Percentiles rank a stretch among this genome's conserved stretches.
These are phyloP conservation scores for Boletus coffeatus DNA, from an alignment of 1,284 basidiomycete genomes.

Conservation along the genomic window DNA sequence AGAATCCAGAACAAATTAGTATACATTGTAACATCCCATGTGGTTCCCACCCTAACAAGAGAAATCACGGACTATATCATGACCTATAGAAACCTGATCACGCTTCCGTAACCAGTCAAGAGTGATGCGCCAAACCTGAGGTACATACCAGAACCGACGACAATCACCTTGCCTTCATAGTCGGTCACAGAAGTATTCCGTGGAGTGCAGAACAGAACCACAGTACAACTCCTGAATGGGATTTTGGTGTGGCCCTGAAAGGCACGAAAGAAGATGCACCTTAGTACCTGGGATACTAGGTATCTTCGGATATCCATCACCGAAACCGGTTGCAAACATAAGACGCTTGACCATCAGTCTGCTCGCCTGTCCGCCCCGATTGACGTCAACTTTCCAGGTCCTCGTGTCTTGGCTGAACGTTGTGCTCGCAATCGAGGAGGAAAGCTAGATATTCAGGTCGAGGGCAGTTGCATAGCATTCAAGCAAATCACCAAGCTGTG, in stretches of 20 bases:
- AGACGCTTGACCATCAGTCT: constrained; percentile 31
- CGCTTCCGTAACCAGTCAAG: not conserved
- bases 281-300: constrained; percentile 25
- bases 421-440: constrained; percentile 19
- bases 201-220: constrained; percentile 34
- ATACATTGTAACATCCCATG: constrained; percentile 24
- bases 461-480: constrained; percentile 31
- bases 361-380: constrained; percentile 20
- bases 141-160: constrained; percentile 15
- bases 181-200: constrained; percentile 28
- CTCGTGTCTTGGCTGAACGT: constrained; percentile 10
- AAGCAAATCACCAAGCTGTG: constrained; percentile 52
- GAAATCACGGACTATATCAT: constrained; percentile 28
- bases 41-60: constrained; percentile 1
- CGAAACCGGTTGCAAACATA: constrained; percentile 36
- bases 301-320: constrained; percentile 31
- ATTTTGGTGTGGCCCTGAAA: not conserved
- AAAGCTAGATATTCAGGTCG: constrained; percentile 15
- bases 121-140: constrained; percentile 22
- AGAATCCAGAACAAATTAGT: not conserved
- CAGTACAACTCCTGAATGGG: constrained; percentile 16
- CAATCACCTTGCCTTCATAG: constrained; percentile 23
- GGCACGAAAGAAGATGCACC: constrained; percentile 2
- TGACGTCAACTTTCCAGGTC: constrained; percentile 32
- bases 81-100: constrained; percentile 14